Conservation (phyloP, 306 rosid species). For the Amphicarpaea edgeworthii region DNA sequence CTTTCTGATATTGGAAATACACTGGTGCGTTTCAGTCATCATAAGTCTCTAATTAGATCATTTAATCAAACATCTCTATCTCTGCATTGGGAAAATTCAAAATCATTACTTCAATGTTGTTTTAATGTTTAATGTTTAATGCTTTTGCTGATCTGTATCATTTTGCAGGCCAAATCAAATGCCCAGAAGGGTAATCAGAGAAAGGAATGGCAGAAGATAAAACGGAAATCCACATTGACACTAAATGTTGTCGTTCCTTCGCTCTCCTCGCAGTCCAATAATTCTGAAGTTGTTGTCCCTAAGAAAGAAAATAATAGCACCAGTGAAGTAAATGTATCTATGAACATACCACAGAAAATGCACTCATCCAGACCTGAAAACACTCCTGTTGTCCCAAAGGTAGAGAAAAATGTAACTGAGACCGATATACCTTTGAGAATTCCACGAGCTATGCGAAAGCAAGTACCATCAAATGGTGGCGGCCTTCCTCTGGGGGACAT, state of each 20-base stretch:
- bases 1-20: conserved; percentile 92
- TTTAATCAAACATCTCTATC: not conserved
- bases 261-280: conserved; percentile 58
- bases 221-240: conserved; percentile 60
- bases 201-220: conserved; percentile 68
- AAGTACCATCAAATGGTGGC: conserved; percentile 52
- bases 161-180: conserved; percentile 73
- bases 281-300: conserved; percentile 47
- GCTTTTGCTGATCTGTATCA: not conserved
- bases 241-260: conserved; percentile 73
- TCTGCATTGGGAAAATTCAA: not conserved
- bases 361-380: conserved; percentile 39
- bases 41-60: not conserved
- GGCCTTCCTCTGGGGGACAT: conserved; percentile 69
- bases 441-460: conserved; percentile 88
- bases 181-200: conserved; percentile 66
- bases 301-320: conserved; percentile 39
- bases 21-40: conserved; percentile 51
- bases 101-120: not conserved
- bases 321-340: conserved; percentile 31
- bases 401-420: conserved; percentile 47
- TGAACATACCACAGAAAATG: conserved; percentile 40
- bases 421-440: conserved; percentile 63
- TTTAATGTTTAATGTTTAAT: not conserved
- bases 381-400: conserved; percentile 45